Evolutionary conservation across 805 yeast genomes (phyloP), one percentile per base, ranked within the genome.

Genomic region (Yarrowia sp.): DNA sequence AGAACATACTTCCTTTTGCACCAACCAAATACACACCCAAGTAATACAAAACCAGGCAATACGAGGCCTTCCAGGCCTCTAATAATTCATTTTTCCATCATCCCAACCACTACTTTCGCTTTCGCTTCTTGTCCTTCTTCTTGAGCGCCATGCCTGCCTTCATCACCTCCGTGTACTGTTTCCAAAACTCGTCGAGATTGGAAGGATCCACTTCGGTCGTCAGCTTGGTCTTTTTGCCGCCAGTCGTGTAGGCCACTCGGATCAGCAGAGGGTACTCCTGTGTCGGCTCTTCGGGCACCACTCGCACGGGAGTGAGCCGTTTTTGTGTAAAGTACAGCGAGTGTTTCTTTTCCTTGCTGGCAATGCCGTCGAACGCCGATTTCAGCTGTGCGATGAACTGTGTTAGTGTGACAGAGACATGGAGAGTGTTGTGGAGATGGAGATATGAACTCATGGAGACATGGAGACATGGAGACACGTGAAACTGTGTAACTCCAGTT

Each of bases 91-190:
- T 43, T 28, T 24, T 11, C 12, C 10, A 7, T 14, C 28, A 11
- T 14, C 21, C 8, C 14, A 14, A 22, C 48, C 32, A 24, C 48
- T 43, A 43, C 63, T 58, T 58, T 21, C 51, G 49, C 51, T 58
- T 58, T 43, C 51, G 19, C 51, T 58, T 58, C 63, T 58, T 43
- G 32, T 58, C 51, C 63, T 58, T 58, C 63, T 58, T 58, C 51
- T 41, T 41, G n/a, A 41, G 40, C 0, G 40, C 49, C 51, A 58
- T 41, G 4, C 63, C 63, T 4, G 40, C 51, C 41, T 58, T 58
- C 51, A 58, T 30, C 24, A 58, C 63, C 16, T 58, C 63, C n/a
- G 63, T 58, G 51, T 58, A 58, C 30, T 41, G 51, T 19, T 41
- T 43, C 63, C 63, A 58, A 38, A 58, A 58, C 14, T 41, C 51